A percentile compares a stretch with the other conserved stretches of the same genome.
These are phyloP conservation scores for Macrophomina tecta DNA, from an alignment of 2,329 filamentous ascomycete genomes.

Conservation along the genomic window DNA sequence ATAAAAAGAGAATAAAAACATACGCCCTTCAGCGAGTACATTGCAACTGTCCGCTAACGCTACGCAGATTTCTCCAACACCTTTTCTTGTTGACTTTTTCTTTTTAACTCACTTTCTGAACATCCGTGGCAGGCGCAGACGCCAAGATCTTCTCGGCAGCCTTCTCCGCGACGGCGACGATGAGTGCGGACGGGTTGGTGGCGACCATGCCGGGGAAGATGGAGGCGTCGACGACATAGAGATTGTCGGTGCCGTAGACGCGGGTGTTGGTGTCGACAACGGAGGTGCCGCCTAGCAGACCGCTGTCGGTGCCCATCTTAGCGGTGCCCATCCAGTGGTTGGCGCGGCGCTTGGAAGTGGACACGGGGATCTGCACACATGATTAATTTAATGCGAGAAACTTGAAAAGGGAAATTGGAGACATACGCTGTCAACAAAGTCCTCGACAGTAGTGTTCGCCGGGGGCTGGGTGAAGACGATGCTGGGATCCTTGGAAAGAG, in stretches of 20 bases:
- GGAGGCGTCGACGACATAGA: slow-evolving; percentile 55
- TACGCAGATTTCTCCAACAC: slow-evolving; percentile 9
- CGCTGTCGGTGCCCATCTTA: slow-evolving; percentile 58
- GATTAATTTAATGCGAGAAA: background rate
- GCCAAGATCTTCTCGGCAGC: slow-evolving; percentile 46
- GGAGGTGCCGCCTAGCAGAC: slow-evolving; percentile 49
- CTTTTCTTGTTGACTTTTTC: too few species aligned
- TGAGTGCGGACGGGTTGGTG: slow-evolving; percentile 48
- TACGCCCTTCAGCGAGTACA: background rate
- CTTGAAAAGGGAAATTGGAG: too few species aligned
- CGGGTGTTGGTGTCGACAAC: slow-evolving; percentile 59
- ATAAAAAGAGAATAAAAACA: slow-evolving; percentile 3
- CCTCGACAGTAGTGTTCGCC: slow-evolving; percentile 58
- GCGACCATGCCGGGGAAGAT: slow-evolving; percentile 52
- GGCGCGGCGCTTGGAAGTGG: slow-evolving; percentile 46
- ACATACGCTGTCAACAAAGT: slow-evolving; percentile 58
- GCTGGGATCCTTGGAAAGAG: slow-evolving; percentile 59
- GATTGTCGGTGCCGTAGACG: slow-evolving; percentile 54
- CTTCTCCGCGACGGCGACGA: slow-evolving; percentile 44
- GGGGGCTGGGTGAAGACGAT: slow-evolving; percentile 56
- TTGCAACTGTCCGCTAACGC: background rate
- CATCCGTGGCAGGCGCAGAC: slow-evolving; percentile 1
- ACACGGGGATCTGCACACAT: slow-evolving; percentile 36
- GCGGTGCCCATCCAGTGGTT: slow-evolving; percentile 62
- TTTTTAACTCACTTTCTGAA: slow-evolving; percentile 27